These are phyloP conservation scores for Cylindrotheca closterium DNA, from an alignment of 108 stramenopile species.

Conservation along the genomic window DNA sequence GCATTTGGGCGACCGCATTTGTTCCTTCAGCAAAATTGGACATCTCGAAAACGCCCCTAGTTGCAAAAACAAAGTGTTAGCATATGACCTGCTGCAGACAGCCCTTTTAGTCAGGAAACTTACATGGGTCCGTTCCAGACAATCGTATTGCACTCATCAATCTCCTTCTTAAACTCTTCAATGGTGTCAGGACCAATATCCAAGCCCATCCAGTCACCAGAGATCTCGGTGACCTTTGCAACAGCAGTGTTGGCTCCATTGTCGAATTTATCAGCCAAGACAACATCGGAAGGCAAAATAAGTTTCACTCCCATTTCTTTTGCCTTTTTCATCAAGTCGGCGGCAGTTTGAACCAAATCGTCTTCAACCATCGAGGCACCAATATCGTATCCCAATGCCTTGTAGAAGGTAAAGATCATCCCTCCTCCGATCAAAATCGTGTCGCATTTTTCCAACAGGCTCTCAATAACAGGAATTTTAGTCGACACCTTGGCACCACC, in stretches of 20 bases:
- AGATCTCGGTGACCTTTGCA: conserved; percentile 81
- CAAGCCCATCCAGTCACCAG: conserved; percentile 97
- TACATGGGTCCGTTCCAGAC: conserved; percentile 95
- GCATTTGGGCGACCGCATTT: conserved; percentile 78
- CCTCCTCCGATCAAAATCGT: conserved; percentile 94
- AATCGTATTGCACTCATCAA: conserved; percentile 84
- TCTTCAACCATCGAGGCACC: conserved; percentile 91
- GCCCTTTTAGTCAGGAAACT: neutral
- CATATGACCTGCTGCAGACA: neutral
- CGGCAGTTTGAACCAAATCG: conserved; percentile 89
- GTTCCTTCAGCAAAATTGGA: conserved; percentile 91
- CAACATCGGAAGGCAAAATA: conserved; percentile 91
- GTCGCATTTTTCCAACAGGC: conserved; percentile 95
- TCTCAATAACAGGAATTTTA: conserved; percentile 98
- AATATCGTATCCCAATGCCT: conserved; percentile 90
- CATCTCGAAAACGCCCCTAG: conserved; percentile 97
- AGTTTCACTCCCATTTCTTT: conserved; percentile 95
- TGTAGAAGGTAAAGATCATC: conserved; percentile 99
- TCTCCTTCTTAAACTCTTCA: conserved; percentile 76
- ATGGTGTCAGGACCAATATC: conserved; percentile 95
- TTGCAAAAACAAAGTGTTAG: conserved; percentile 4
- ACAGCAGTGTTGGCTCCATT: conserved; percentile 82
- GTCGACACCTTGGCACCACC: conserved; percentile 99
- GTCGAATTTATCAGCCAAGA: conserved; percentile 91
- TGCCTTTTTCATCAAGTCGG: conserved; percentile 90